Evolutionary conservation across 2,329 filamentous ascomycete genomes (phyloP).

Genomic region (Claviceps capensis): DNA sequence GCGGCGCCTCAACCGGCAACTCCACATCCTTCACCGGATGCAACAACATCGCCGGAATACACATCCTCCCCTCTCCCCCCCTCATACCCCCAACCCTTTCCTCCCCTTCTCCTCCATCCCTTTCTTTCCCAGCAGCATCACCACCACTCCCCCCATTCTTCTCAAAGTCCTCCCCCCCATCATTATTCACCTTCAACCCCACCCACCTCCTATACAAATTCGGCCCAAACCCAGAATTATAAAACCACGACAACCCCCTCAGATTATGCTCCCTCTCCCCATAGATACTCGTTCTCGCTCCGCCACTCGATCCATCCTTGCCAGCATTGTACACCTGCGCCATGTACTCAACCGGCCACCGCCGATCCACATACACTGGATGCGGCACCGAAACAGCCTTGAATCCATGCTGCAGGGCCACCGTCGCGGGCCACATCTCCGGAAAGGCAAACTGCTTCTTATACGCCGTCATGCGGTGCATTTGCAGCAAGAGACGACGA

Average conservation of each 20-base stretch:
- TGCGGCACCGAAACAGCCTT: conserved; percentile 90
- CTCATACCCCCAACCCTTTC: conserved; percentile 38
- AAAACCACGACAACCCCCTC: conserved; percentile 79
- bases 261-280: conserved; percentile 85
- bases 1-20: conserved; percentile 45
- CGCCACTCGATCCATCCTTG: conserved; percentile 61
- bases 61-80: conserved; percentile 74
- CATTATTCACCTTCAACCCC: conserved; percentile 65
- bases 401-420: conserved; percentile 79
- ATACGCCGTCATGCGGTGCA: conserved; percentile 81
- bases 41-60: conserved; percentile 74
- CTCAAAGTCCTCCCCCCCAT: conserved; percentile 67
- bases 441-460: conserved; percentile 85
- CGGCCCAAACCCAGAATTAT: conserved; percentile 68
- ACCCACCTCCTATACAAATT: conserved; percentile 80
- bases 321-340: conserved; percentile 71
- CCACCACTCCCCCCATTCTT: conserved; percentile 28
- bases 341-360: conserved; percentile 70
- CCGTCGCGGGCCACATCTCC: conserved; percentile 89
- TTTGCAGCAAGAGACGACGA: conserved; percentile 61
- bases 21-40: conserved; percentile 77
- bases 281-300: conserved; percentile 57
- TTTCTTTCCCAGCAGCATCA: conserved; percentile 10
- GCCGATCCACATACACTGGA: conserved; percentile 73
- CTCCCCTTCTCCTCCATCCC: conserved; percentile 30